Evolutionary conservation across 495 filamentous ascomycete species (phyloP).

Genomic region (Penicillium herquei): DNA sequence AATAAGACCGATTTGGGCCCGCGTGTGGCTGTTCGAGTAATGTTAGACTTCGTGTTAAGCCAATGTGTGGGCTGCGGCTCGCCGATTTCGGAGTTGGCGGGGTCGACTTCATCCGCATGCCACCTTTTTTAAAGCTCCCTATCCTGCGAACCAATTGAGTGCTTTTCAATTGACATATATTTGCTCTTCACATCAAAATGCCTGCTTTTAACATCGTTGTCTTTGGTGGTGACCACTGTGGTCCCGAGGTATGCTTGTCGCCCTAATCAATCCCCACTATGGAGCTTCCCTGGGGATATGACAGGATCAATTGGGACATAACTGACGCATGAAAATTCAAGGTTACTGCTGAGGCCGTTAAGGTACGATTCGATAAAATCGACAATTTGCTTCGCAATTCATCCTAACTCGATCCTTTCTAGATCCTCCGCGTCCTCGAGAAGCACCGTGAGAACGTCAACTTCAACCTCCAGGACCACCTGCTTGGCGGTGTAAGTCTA

Average conservation of each 20-base stretch:
- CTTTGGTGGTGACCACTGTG: constrained; percentile 88
- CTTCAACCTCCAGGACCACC: constrained; percentile 91
- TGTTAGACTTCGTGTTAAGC: neutral
- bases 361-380: constrained; percentile 53
- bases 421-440: constrained; percentile 71
- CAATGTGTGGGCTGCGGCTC: neutral
- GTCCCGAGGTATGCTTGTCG: constrained; percentile 70
- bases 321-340: constrained; percentile 19
- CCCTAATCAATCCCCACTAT: neutral
- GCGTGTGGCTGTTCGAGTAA: too few species aligned
- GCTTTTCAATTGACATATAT: constrained; percentile 11
- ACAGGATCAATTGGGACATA: constrained; percentile 1
- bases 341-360: constrained; percentile 74
- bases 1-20: neutral
- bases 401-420: neutral
- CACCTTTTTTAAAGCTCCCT: constrained; percentile 25
- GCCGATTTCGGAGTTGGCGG: constrained; percentile 34
- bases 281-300: constrained; percentile 6
- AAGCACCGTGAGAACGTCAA: constrained; percentile 57
- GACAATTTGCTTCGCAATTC: neutral
- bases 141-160: constrained; percentile 18
- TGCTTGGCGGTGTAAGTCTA: constrained; percentile 83
- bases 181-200: constrained; percentile 32
- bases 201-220: constrained; percentile 60
- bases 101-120: constrained; percentile 29